Conservation (phyloP, 352 stramenopile species). For the Phytophthora pisi region DNA sequence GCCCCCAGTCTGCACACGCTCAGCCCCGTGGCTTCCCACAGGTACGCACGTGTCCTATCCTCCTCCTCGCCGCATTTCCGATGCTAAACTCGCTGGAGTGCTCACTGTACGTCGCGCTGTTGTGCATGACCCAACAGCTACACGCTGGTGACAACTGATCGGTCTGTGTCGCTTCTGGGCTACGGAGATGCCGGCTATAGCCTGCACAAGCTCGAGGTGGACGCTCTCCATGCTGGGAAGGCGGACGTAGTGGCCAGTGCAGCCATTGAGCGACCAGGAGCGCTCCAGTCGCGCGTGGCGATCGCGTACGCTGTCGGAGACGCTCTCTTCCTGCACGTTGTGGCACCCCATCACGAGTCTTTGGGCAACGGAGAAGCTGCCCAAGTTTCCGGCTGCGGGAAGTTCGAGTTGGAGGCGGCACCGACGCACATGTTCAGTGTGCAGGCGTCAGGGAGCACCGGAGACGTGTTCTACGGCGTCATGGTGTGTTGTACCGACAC, state of each 20-base stretch:
- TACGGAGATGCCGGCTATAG: conserved; percentile 45
- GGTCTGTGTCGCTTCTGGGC: conserved; percentile 51
- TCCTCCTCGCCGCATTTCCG: neutral
- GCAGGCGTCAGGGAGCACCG: conserved; percentile 33
- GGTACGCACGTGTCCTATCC: conserved; percentile 21
- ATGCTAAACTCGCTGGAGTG: neutral
- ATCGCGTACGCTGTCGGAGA: conserved; percentile 58
- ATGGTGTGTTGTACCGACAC: conserved; percentile 64
- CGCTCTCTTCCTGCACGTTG: conserved; percentile 41
- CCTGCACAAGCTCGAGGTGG: conserved; percentile 44
- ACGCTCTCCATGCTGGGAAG: conserved; percentile 25
- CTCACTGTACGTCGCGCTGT: neutral
- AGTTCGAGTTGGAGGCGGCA: conserved; percentile 65
- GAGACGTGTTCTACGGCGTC: conserved; percentile 58
- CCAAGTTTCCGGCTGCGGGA: conserved; percentile 21
- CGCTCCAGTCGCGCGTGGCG: conserved; percentile 38
- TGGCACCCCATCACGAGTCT: conserved; percentile 11
- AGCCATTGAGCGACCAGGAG: conserved; percentile 45
- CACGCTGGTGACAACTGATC: conserved; percentile 74
- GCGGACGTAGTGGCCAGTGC: conserved; percentile 54
- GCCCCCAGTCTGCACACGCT: conserved; percentile 68
- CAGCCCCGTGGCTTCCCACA: conserved; percentile 36
- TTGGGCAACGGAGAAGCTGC: conserved; percentile 13
- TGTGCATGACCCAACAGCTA: conserved; percentile 33
- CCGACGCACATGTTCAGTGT: conserved; percentile 60